A percentile compares a stretch with the other conserved stretches of the same genome.
Conservation (phyloP, 768 basidiomycete genomes). For the Omphalotus guepiniiformis region DNA sequence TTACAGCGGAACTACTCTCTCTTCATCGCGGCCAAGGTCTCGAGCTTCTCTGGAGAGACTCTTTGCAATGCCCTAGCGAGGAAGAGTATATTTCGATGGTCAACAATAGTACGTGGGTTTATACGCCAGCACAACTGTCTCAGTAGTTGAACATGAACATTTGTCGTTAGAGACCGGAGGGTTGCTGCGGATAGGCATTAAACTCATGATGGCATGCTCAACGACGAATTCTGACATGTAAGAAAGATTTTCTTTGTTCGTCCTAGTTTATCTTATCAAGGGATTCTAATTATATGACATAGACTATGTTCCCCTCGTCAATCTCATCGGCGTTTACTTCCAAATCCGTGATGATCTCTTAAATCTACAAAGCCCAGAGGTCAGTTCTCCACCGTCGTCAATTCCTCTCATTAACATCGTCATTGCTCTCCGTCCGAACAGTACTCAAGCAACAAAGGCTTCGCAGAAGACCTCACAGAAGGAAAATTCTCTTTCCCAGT, state of each 20-base stretch:
- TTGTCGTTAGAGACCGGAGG: conserved; percentile 81
- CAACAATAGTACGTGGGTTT: conserved; percentile 68
- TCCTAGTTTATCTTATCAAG: not conserved
- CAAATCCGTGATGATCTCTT: conserved; percentile 96
- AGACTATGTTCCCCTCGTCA: conserved; percentile 89
- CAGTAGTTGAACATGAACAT: not conserved
- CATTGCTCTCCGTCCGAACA: conserved; percentile 22
- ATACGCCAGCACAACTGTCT: not conserved
- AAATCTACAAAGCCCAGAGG: conserved; percentile 86
- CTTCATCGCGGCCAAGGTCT: conserved; percentile 94
- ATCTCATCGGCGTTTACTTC: conserved; percentile 91
- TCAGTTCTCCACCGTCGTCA: conserved; percentile 24
- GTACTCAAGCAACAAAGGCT: conserved; percentile 84
- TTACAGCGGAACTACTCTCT: conserved; percentile 61
- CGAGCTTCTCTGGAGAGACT: conserved; percentile 93
- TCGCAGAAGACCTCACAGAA: conserved; percentile 91
- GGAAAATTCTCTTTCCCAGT: conserved; percentile 98
- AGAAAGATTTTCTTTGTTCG: conserved; percentile 13
- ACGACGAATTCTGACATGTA: conserved; percentile 60
- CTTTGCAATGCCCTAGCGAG: conserved; percentile 86
- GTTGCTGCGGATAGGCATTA: conserved; percentile 85
- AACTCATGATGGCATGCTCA: conserved; percentile 92
- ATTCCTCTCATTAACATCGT: not conserved
- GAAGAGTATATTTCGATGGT: conserved; percentile 96
- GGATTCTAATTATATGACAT: conserved; percentile 30